Evolutionary conservation across 176 grass and related monocot species (phyloP).

Genomic region (Aegilops umbellulata): DNA sequence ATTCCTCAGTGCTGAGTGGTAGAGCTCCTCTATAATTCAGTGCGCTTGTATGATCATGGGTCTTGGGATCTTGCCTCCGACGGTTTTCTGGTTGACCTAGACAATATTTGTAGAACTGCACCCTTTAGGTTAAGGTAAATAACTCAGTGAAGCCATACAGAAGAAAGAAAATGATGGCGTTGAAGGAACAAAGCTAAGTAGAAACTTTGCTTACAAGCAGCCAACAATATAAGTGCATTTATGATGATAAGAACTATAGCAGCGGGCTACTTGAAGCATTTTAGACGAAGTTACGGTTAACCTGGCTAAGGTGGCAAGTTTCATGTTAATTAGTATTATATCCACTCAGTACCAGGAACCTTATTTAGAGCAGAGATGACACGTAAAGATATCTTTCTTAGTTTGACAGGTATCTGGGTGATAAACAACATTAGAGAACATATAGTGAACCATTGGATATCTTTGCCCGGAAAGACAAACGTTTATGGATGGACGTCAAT

Average conservation of each 20-base stretch:
- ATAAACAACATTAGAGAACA: neutral
- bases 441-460: neutral
- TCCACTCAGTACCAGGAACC: neutral
- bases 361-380: conserved; percentile 4
- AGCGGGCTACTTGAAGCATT: neutral
- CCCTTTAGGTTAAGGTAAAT: neutral
- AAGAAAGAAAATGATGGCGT: neutral
- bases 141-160: neutral
- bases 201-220: neutral
- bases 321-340: neutral
- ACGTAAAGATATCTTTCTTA: neutral
- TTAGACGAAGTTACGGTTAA: neutral
- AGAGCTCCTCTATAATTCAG: conserved; percentile 9
- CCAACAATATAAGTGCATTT: neutral
- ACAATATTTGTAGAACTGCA: neutral
- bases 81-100: conserved; percentile 1
- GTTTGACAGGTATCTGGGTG: neutral
- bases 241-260: neutral
- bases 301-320: neutral
- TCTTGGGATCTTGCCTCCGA: neutral
- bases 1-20: neutral
- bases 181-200: conserved; percentile 6
- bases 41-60: neutral
- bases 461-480: neutral
- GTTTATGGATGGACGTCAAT: conserved; percentile 6